Base-by-base conservation (phyloP, 2,329 filamentous ascomycete genomes). In the Colletotrichum tropicicola region DNA sequence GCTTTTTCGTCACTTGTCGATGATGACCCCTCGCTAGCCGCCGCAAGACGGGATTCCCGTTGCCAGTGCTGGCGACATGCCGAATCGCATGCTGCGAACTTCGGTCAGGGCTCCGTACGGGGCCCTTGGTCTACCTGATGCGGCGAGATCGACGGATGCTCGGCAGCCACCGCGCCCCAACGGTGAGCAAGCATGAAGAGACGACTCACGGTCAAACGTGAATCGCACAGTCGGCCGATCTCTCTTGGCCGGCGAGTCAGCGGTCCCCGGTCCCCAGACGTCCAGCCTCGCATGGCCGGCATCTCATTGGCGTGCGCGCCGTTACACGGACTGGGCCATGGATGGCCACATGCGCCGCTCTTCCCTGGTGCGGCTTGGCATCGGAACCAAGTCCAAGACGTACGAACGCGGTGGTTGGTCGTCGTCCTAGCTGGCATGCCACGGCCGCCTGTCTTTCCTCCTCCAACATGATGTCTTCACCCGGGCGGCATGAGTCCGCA, bases 231-330 rank as follows among this genome's bases (percentile, higher is more conserved):
- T 41, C 47, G 45, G 48, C 30, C 17, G 45, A 66, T 66, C 63
- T 57, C 19, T 47, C 63, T 58, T 52, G 59, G 52, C 37, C 39
- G 39, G 59, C 63, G 63, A 65, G 63, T 66, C 63, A 66, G 59
- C 63, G 45, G 63, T 39, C 43, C 54, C 59, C 58, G 41, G 48
- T 27, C 55, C 48, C 49, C 56, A 43, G 56, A 54, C 48, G 13
- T 65, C 48, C 61, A 65, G 61, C 61, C 61, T 65, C 49, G 57
- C 57, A 61, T 61, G 35, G 19, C 35, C 21, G 57, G 17, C 49
- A 45, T 39, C 17, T 51, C 43, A 61, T 61, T 65, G 57, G 57
- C 28, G 32, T 9, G 27, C 21, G 35, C 43, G 5, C 49, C 44
- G 35, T 61, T 61, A 43, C 57, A 61, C 37, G 35, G 35, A 58